A percentile compares a stretch with the other conserved stretches of the same genome.
Conservation (phyloP, 2,329 filamentous ascomycete species). For the Fusarium ramigenum region DNA sequence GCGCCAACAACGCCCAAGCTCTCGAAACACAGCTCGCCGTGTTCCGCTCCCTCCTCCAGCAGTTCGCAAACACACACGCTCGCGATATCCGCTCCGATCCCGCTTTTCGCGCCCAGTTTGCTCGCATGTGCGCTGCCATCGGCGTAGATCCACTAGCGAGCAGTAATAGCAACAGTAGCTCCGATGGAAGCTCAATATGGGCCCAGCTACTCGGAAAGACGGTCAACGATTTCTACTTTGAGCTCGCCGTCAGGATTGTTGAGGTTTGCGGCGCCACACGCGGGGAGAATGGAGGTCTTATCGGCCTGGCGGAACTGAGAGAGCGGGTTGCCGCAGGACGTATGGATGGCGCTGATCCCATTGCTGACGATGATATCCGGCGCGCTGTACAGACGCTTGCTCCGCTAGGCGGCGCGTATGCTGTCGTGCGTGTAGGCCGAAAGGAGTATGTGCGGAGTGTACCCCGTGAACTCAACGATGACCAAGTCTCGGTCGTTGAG, state of each 20-base stretch:
- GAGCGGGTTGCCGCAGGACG: conserved; percentile 77
- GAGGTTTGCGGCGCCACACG: conserved; percentile 89
- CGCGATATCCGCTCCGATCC: conserved; percentile 97
- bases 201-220: conserved; percentile 89
- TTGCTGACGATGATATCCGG: conserved; percentile 92
- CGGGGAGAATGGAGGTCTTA: conserved; percentile 90
- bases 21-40: conserved; percentile 94
- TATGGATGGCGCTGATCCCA: conserved; percentile 79
- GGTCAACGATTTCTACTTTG: conserved; percentile 99
- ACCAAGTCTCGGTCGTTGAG: conserved; percentile 92
- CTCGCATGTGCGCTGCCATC: conserved; percentile 97
- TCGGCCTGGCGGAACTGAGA: conserved; percentile 82
- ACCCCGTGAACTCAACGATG: conserved; percentile 92
- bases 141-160: conserved; percentile 90
- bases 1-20: conserved; percentile 82
- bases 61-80: conserved; percentile 93
- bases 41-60: conserved; percentile 93
- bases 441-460: conserved; percentile 91
- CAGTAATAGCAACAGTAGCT: conserved; percentile 51
- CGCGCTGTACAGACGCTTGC: conserved; percentile 87
- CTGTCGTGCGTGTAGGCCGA: conserved; percentile 82
- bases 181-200: conserved; percentile 79
- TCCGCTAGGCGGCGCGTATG: conserved; percentile 89
- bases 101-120: conserved; percentile 94
- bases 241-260: conserved; percentile 93